Evolutionary conservation across 1,139 yeast species (phyloP).

Genomic region (Blastobotrys persicus): DNA sequence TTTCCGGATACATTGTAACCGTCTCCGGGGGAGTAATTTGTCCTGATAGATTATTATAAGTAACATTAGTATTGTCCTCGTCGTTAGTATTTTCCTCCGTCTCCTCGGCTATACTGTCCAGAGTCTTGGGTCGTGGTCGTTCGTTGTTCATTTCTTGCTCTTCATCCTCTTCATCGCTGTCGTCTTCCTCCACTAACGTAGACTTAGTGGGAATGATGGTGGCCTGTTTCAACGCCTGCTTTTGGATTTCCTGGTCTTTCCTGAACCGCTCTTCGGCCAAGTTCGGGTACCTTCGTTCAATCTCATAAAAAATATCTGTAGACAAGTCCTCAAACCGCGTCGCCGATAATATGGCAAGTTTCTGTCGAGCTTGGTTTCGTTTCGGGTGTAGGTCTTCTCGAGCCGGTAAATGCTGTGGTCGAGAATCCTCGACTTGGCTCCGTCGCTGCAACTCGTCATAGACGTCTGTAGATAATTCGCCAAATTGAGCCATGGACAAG

Average conservation of each 20-base stretch:
- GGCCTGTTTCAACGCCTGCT: constrained; percentile 25
- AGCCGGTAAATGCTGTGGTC: constrained; percentile 29
- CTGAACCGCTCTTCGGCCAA: background rate
- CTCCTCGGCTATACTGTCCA: constrained; percentile 23
- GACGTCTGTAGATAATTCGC: constrained; percentile 88
- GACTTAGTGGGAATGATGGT: constrained; percentile 35
- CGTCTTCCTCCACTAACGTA: constrained; percentile 32
- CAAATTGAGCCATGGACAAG: constrained; percentile 78
- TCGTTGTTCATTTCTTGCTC: background rate
- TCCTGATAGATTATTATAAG: constrained; percentile 10
- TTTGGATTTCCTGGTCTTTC: background rate
- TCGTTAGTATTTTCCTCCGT: constrained; percentile 11
- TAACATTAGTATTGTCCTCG: background rate
- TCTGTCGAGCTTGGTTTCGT: constrained; percentile 93
- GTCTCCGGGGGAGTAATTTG: constrained; percentile 20
- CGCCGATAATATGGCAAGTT: constrained; percentile 80
- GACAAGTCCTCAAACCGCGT: constrained; percentile 85
- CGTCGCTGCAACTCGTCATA: constrained; percentile 86
- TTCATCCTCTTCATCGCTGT: constrained; percentile 28
- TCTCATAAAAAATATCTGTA: constrained; percentile 83
- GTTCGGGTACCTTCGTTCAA: constrained; percentile 58
- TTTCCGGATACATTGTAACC: constrained; percentile 3
- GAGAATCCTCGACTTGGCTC: constrained; percentile 37
- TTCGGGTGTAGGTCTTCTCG: constrained; percentile 69
- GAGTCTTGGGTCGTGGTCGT: constrained; percentile 6